phyloP scores from a whole-genome alignment of 2,329 filamentous ascomycete genomes.

The Tolypocladium album region DNA sequence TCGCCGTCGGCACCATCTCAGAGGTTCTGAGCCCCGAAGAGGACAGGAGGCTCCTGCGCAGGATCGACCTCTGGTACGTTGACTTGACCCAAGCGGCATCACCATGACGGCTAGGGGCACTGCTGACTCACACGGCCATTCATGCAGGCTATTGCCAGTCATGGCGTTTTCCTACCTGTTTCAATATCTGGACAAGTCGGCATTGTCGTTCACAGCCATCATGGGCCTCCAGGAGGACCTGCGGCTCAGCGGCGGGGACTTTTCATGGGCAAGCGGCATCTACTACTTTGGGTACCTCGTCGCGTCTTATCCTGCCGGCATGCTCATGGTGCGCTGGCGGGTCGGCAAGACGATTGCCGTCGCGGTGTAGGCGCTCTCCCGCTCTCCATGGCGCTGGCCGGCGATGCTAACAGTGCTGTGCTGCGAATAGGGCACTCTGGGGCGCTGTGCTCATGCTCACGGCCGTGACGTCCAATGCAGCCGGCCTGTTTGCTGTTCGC shows the following conservation, averaged over 20 bases:
- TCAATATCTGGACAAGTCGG: constrained; percentile 51
- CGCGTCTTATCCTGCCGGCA: constrained; percentile 14
- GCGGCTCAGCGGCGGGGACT: constrained; percentile 34
- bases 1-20: neutral
- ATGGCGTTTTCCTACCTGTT: constrained; percentile 45
- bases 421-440: constrained; percentile 14
- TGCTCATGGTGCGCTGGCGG: constrained; percentile 14
- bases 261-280: constrained; percentile 37
- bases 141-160: constrained; percentile 35
- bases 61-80: constrained; percentile 47
- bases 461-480: constrained; percentile 21
- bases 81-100: neutral
- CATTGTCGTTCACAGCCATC: constrained; percentile 38
- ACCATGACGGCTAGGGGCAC: too few relatives aligned
- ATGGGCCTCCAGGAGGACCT: constrained; percentile 36
- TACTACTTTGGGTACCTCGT: constrained; percentile 41
- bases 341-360: constrained; percentile 16
- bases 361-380: constrained; percentile 6
- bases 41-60: constrained; percentile 43
- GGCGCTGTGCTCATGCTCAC: constrained; percentile 31
- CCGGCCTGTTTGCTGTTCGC: constrained; percentile 16
- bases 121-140: neutral
- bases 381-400: neutral
- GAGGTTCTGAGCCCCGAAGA: constrained; percentile 12
- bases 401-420: neutral